Percentiles rank a stretch among this genome's conserved stretches.
phyloP scores from a whole-genome alignment of 352 stramenopile species.

The Globisporangium radiosum region DNA sequence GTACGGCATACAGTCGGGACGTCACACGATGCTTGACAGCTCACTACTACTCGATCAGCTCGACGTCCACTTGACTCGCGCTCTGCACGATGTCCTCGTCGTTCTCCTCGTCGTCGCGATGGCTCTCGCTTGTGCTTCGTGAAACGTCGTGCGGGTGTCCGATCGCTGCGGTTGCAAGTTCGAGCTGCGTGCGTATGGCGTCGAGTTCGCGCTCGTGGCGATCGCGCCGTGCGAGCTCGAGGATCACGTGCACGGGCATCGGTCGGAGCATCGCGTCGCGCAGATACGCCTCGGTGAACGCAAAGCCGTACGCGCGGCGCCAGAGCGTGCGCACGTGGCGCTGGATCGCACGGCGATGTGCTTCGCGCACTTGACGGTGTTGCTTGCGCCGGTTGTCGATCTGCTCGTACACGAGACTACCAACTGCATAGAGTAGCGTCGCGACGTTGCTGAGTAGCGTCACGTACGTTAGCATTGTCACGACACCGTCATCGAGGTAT shows the following conservation, averaged over 20 bases:
- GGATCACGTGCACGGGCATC: slow-evolving; percentile 51
- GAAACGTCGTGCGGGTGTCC: neutral
- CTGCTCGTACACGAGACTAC: slow-evolving; percentile 63
- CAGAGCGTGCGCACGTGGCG: slow-evolving; percentile 46
- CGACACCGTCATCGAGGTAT: slow-evolving; percentile 34
- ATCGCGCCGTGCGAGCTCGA: slow-evolving; percentile 52
- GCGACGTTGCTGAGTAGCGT: slow-evolving; percentile 45
- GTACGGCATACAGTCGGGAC: no score
- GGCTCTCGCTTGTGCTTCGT: neutral
- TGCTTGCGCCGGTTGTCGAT: slow-evolving; percentile 20
- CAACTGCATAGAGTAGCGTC: slow-evolving; percentile 41
- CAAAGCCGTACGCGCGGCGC: slow-evolving; percentile 46
- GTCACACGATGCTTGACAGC: no score
- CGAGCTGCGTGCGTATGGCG: slow-evolving; percentile 33
- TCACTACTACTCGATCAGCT: neutral
- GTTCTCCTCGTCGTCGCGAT: neutral
- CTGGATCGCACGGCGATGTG: slow-evolving; percentile 39
- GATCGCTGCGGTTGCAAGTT: slow-evolving; percentile 22
- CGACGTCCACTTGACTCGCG: slow-evolving; percentile 8
- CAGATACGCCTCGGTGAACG: slow-evolving; percentile 53
- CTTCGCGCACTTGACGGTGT: slow-evolving; percentile 26
- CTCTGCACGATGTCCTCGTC: neutral
- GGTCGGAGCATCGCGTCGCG: slow-evolving; percentile 28
- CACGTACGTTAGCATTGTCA: slow-evolving; percentile 41
- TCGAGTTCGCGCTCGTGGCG: slow-evolving; percentile 22